A percentile compares a stretch with the other conserved stretches of the same genome.
These are phyloP conservation scores for Candida parachauliodes DNA, from an alignment of 805 yeast species.

Conservation along the genomic window DNA sequence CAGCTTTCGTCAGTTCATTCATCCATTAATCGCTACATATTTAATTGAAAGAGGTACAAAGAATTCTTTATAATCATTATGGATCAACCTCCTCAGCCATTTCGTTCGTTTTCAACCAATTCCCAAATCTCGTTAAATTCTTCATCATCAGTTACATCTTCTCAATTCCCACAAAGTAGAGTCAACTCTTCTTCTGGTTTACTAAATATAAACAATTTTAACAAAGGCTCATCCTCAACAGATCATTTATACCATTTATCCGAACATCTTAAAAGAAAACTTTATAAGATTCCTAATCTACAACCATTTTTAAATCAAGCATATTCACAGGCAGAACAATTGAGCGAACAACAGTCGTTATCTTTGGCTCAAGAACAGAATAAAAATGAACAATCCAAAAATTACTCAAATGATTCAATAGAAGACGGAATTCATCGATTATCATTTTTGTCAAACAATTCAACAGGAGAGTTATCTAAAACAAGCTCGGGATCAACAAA, in stretches of 20 bases:
- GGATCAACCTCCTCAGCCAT: conserved; percentile 17
- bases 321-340: conserved; percentile 59
- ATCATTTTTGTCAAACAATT: conserved; percentile 29
- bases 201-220: conserved; percentile 49
- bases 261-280: conserved; percentile 47
- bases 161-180: conserved; percentile 21
- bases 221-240: conserved; percentile 54
- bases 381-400: not conserved
- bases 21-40: too few relatives aligned
- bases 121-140: conserved; percentile 28
- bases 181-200: conserved; percentile 44
- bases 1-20: too few relatives aligned
- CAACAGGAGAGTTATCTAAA: conserved; percentile 22
- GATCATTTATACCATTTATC: conserved; percentile 74
- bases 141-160: conserved; percentile 17
- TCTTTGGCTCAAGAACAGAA: conserved; percentile 37
- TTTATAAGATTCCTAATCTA: conserved; percentile 63
- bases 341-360: conserved; percentile 70
- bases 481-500: not conserved
- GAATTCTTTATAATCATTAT: too few relatives aligned
- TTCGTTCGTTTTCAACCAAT: conserved; percentile 32
- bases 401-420: not conserved
- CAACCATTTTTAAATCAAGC: conserved; percentile 65
- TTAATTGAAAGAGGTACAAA: too few relatives aligned
- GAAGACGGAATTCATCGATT: conserved; percentile 17